Evolutionary conservation across 2,329 filamentous ascomycete genomes (phyloP).

Genomic region (Penicillium hordei): DNA sequence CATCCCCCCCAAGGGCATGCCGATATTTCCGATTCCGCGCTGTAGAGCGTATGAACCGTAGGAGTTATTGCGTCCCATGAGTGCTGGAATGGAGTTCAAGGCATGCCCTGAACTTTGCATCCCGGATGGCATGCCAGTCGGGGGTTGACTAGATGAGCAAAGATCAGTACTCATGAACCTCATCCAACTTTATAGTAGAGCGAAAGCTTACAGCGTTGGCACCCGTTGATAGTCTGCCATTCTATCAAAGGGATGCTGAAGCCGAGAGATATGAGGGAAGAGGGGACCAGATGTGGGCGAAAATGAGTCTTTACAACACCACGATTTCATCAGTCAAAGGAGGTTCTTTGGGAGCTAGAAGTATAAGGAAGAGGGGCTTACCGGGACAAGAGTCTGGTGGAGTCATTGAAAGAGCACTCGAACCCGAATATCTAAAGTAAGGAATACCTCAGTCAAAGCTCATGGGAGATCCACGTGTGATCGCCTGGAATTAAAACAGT

Average conservation of each 20-base stretch:
- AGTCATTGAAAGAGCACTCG: conserved; percentile 52
- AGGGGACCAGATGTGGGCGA: conserved; percentile 34
- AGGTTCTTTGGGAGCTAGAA: not conserved
- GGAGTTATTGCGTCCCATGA: conserved; percentile 43
- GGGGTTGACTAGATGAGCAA: conserved; percentile 44
- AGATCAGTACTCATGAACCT: conserved; percentile 15
- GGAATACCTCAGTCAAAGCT: conserved; percentile 26
- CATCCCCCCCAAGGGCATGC: conserved; percentile 32
- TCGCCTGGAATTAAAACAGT: conserved; percentile 12
- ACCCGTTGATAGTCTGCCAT: conserved; percentile 42
- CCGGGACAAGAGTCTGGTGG: conserved; percentile 56
- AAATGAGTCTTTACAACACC: conserved; percentile 32
- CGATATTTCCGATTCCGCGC: conserved; percentile 26
- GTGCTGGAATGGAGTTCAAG: conserved; percentile 29
- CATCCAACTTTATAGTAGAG: not conserved
- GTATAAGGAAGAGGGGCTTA: conserved; percentile 41
- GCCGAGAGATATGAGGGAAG: conserved; percentile 34
- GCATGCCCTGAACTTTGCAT: conserved; percentile 34
- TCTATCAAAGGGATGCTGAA: conserved; percentile 37
- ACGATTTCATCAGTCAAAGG: conserved; percentile 23
- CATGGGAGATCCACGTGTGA: conserved; percentile 10
- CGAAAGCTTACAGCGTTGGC: conserved; percentile 41
- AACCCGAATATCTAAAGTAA: conserved; percentile 51
- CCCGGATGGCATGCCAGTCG: conserved; percentile 46
- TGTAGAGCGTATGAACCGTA: conserved; percentile 39